Evolutionary conservation across 2,329 filamentous ascomycete genomes (phyloP).

Genomic region (Cytospora schulzeri): DNA sequence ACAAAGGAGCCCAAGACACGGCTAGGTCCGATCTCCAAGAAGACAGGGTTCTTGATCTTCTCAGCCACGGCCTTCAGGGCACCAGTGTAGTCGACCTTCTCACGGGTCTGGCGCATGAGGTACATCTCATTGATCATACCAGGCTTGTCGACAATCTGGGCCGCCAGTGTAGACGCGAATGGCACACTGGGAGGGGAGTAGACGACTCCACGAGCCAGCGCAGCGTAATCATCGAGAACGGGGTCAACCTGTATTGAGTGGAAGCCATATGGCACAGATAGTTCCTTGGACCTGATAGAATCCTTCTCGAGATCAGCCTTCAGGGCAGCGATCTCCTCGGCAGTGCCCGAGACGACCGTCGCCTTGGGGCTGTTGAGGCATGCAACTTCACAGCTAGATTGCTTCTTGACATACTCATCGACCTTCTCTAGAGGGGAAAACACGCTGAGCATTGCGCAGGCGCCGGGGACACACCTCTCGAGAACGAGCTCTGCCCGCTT

Average conservation of each 20-base stretch:
- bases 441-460: slow-evolving; percentile 55
- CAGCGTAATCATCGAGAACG: slow-evolving; percentile 55
- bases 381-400: slow-evolving; percentile 49
- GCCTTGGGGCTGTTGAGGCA: slow-evolving; percentile 73
- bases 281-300: slow-evolving; percentile 39
- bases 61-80: slow-evolving; percentile 52
- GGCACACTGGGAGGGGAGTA: slow-evolving; percentile 51
- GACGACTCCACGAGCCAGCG: slow-evolving; percentile 37
- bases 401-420: slow-evolving; percentile 47
- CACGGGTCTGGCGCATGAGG: slow-evolving; percentile 60
- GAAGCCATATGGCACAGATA: slow-evolving; percentile 50
- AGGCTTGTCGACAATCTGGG: slow-evolving; percentile 58
- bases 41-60: slow-evolving; percentile 60
- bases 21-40: slow-evolving; percentile 68
- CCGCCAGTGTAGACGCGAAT: slow-evolving; percentile 65
- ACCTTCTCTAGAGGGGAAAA: slow-evolving; percentile 50
- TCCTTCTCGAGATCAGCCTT: slow-evolving; percentile 41
- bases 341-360: slow-evolving; percentile 60
- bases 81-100: slow-evolving; percentile 65
- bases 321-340: slow-evolving; percentile 38
- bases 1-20: slow-evolving; percentile 62
- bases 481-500: slow-evolving; percentile 62
- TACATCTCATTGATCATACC: slow-evolving; percentile 58
- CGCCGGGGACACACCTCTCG: slow-evolving; percentile 60
- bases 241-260: slow-evolving; percentile 49